Percentiles rank a stretch among this genome's conserved stretches.
phyloP scores from a whole-genome alignment of 2,329 filamentous ascomycete genomes.

The Dactylonectria macrodidyma region DNA sequence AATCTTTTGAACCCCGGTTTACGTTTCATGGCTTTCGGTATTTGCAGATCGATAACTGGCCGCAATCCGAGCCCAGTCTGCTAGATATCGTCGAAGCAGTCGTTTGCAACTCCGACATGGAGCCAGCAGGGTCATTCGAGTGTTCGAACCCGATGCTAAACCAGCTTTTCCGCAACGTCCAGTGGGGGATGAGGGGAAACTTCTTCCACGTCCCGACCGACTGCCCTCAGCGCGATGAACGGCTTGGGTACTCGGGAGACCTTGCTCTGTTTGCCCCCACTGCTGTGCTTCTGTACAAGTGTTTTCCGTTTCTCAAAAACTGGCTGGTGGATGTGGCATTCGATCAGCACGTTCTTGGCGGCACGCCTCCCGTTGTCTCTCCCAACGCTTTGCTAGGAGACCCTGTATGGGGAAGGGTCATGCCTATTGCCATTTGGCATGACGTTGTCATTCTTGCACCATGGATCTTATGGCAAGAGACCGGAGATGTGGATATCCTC shows the following conservation, averaged over 20 bases:
- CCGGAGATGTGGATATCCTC: neutral
- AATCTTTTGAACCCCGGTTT: neutral
- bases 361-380: neutral
- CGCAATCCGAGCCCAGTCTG: neutral
- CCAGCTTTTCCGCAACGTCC: neutral
- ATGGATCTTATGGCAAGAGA: neutral
- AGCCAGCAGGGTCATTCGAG: neutral
- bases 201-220: neutral
- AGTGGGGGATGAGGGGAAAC: neutral
- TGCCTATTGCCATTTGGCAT: neutral
- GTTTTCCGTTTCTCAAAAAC: neutral
- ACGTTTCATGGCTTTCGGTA: neutral
- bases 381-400: neutral
- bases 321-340: neutral
- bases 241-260: neutral
- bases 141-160: neutral
- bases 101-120: neutral
- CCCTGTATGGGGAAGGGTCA: neutral
- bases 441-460: neutral
- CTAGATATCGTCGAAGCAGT: neutral
- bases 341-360: neutral
- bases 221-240: neutral
- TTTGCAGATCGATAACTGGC: neutral
- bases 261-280: neutral
- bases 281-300: neutral